Evolutionary conservation across 2,329 filamentous ascomycete genomes (phyloP).

Genomic region (Pseudomassariella vexata): DNA sequence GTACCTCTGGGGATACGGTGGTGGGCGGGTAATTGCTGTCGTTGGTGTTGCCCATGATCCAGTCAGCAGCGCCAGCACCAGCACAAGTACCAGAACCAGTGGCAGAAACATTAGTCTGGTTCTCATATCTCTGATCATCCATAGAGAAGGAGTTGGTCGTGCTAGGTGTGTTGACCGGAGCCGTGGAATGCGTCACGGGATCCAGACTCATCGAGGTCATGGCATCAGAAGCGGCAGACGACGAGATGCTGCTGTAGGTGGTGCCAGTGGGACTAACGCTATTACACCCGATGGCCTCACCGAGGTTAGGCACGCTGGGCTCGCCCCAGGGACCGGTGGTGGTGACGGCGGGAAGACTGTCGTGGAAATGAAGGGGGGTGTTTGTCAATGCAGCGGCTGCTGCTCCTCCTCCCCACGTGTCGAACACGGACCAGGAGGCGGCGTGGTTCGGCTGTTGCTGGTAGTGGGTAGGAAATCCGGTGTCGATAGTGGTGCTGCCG

Average conservation of each 20-base stretch:
- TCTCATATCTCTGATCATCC: not conserved
- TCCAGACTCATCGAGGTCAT: constrained; percentile 1
- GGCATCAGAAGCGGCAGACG: not conserved
- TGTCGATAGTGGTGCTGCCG: not conserved
- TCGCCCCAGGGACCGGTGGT: not conserved
- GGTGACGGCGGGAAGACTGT: not conserved
- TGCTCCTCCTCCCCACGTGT: no score
- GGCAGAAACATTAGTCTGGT: no score
- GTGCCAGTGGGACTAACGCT: constrained; percentile 2
- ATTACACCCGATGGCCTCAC: not conserved
- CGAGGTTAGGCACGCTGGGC: not conserved
- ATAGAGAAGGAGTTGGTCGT: no score
- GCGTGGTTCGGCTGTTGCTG: no score
- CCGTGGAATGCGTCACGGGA: no score
- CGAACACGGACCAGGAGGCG: no score
- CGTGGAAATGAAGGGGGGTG: no score
- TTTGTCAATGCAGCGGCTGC: no score
- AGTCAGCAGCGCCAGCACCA: not conserved
- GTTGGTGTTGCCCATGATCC: not conserved
- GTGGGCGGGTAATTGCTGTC: no score
- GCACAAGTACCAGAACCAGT: no score
- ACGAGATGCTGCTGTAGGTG: constrained; percentile 1
- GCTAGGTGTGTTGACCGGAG: no score
- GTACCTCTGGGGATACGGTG: constrained; percentile 1
- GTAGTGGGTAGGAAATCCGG: constrained; percentile 1